Evolutionary conservation across 176 grass and related monocot species (phyloP), one percentile per base, ranked within the genome.

Genomic region (Ampelocalamus luodianensis): DNA sequence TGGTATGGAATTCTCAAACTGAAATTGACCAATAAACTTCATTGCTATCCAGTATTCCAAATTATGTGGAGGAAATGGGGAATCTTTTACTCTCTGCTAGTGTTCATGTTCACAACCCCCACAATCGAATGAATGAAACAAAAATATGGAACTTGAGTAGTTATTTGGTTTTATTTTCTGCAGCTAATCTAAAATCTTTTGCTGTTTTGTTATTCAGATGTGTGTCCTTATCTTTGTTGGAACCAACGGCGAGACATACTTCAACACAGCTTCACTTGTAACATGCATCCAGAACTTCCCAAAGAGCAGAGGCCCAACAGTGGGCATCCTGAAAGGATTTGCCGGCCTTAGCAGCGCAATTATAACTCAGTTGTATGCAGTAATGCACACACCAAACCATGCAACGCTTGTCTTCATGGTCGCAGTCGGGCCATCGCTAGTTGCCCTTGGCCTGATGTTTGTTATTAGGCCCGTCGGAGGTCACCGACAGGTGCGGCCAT

Each of bases 241-340:
- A 65, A 97, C 92, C 43, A 97, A 97, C 10, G 95, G 95, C 5
- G 92, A 94, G 74, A 97, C 95, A 40, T 97, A 88, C 75, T 97
- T 93, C 88, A 97, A 94, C 85, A 97, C 95, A 23, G 83, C 87
- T 66, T 79, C 95, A 45, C 90, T 97, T 37, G 92, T 97, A 45
- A 94, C 90, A 79, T 93, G 95, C 78, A 94, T 97, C 43, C 92
- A 97, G 64, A 97, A 97, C 82, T 97, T 97, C 51, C 95, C 95
- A 15, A 97, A 95, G 79, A 93, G 82, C 87, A 90, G 95, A 32
- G 95, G 95, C 6, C 95, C 90, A 79, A 90, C 76, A 64, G 95
- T 97, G 29, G 95, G 95, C 38, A 94, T 97, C 59, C 65, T 97
- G 32, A 97, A 97, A 85, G 95, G 92, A 72, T 97, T 97, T 90